Percentiles rank a stretch among this genome's conserved stretches.
Conservation (phyloP, 1,284 basidiomycete genomes). For the Pseudomicrostroma phylloplanum region DNA sequence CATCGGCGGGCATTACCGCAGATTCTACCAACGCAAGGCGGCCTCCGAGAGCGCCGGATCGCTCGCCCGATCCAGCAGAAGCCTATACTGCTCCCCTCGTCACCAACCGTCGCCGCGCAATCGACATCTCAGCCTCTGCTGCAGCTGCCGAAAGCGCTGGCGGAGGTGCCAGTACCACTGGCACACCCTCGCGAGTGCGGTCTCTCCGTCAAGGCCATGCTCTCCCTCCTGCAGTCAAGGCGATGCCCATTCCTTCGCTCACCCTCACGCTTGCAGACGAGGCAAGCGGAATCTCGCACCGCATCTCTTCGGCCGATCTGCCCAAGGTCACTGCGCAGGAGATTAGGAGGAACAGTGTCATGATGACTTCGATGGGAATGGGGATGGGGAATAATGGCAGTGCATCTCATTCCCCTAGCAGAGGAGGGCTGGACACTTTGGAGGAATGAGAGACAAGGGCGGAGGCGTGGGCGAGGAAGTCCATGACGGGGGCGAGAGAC, state of each 20-base stretch:
- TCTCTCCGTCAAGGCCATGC: not conserved
- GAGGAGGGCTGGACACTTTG: too few relatives aligned
- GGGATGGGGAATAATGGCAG: not conserved
- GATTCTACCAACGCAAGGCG: not conserved
- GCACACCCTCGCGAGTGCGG: not conserved
- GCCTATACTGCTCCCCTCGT: not conserved
- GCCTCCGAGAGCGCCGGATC: not conserved
- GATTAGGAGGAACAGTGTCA: slow-evolving; percentile 4
- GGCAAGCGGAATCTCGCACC: not conserved
- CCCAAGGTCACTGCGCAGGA: slow-evolving; percentile 4
- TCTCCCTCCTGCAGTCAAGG: not conserved
- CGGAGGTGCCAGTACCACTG: not conserved
- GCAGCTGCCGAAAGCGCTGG: not conserved
- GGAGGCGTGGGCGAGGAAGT: too few relatives aligned
- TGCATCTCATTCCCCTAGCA: too few relatives aligned
- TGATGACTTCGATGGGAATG: not conserved
- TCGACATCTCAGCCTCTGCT: not conserved
- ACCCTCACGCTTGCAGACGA: slow-evolving; percentile 8
- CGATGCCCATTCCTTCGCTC: not conserved
- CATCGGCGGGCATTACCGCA: not conserved
- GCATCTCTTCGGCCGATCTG: slow-evolving; percentile 11
- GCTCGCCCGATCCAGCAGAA: not conserved
- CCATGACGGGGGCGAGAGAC: too few relatives aligned
- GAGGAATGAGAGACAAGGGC: too few relatives aligned
- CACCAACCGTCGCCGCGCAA: not conserved